Conservation (phyloP, 164 flowering plant genomes). For the Nymphaea thermarum region DNA sequence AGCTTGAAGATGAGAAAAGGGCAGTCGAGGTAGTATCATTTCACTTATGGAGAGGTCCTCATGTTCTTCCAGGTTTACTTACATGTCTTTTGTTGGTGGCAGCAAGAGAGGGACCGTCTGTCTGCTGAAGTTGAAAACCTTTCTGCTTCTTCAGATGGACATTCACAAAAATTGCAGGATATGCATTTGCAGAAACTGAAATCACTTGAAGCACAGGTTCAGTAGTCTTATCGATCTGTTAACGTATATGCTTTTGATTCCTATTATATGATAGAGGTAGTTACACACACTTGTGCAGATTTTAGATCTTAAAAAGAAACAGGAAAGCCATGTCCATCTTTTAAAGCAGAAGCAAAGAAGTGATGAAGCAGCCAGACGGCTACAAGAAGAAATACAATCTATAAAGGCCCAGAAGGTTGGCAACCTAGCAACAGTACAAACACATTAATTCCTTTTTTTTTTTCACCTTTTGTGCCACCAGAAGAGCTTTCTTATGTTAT, state of each 20-base stretch:
- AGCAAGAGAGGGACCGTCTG: slow-evolving; percentile 86
- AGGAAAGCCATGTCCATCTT: slow-evolving; percentile 91
- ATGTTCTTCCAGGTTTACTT: background rate
- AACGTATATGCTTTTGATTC: background rate
- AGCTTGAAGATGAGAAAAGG: slow-evolving; percentile 91
- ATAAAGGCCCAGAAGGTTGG: slow-evolving; percentile 93
- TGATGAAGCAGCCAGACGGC: slow-evolving; percentile 87
- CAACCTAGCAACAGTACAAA: too few species aligned
- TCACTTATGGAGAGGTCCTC: background rate
- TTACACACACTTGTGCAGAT: slow-evolving; percentile 29
- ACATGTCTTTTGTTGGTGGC: slow-evolving; percentile 16
- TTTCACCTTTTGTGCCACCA: too few species aligned
- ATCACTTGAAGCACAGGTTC: slow-evolving; percentile 89
- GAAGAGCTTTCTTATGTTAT: background rate
- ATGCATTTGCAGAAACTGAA: slow-evolving; percentile 75
- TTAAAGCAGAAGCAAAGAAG: slow-evolving; percentile 93
- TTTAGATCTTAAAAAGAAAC: slow-evolving; percentile 89
- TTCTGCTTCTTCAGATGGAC: slow-evolving; percentile 77
- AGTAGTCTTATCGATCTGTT: background rate
- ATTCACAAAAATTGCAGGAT: slow-evolving; percentile 85
- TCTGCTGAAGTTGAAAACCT: slow-evolving; percentile 80
- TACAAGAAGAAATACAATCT: slow-evolving; percentile 92
- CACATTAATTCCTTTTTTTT: too few species aligned
- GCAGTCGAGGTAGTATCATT: slow-evolving; percentile 50
- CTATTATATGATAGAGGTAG: background rate